phyloP scores from a whole-genome alignment of 192 early-diverging fungal genomes.

The Hyaloraphidium curvatum region DNA sequence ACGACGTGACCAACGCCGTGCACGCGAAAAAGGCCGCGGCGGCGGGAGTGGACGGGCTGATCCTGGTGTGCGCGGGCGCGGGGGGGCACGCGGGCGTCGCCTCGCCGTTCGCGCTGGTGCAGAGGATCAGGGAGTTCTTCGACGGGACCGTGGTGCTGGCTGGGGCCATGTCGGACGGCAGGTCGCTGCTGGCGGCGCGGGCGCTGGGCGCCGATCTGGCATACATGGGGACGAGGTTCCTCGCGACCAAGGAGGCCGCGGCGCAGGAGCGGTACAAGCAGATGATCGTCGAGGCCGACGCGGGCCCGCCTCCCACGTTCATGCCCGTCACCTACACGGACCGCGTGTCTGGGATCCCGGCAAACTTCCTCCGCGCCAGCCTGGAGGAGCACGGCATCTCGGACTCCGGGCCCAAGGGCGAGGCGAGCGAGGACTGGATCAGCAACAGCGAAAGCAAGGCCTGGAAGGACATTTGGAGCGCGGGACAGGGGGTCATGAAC shows the following conservation, averaged over 20 bases:
- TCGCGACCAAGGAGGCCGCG: slow-evolving; percentile 12
- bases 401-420: background rate
- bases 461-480: slow-evolving; percentile 15
- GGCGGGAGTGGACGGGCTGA: slow-evolving; percentile 15
- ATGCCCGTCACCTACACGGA: slow-evolving; percentile 13
- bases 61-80: slow-evolving; percentile 14
- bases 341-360: slow-evolving; percentile 11
- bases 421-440: background rate
- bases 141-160: slow-evolving; percentile 7
- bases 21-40: slow-evolving; percentile 12
- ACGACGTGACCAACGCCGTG: slow-evolving; percentile 12
- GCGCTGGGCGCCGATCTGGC: slow-evolving; percentile 14
- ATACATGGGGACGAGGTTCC: slow-evolving; percentile 14
- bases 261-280: slow-evolving; percentile 10
- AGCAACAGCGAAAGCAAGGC: background rate
- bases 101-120: slow-evolving; percentile 13
- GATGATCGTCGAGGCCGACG: slow-evolving; percentile 8
- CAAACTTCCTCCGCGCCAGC: slow-evolving; percentile 10
- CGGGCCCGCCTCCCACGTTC: slow-evolving; percentile 8
- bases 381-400: background rate
- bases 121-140: slow-evolving; percentile 7
- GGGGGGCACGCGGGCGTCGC: slow-evolving; percentile 14
- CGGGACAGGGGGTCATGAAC: slow-evolving; percentile 12
- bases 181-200: slow-evolving; percentile 7
- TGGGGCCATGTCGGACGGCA: slow-evolving; percentile 10